A percentile compares a stretch with the other conserved stretches of the same genome.
phyloP scores from a whole-genome alignment of 2,329 filamentous ascomycete genomes.

The Dryadomyces quercus-mongolicae region DNA sequence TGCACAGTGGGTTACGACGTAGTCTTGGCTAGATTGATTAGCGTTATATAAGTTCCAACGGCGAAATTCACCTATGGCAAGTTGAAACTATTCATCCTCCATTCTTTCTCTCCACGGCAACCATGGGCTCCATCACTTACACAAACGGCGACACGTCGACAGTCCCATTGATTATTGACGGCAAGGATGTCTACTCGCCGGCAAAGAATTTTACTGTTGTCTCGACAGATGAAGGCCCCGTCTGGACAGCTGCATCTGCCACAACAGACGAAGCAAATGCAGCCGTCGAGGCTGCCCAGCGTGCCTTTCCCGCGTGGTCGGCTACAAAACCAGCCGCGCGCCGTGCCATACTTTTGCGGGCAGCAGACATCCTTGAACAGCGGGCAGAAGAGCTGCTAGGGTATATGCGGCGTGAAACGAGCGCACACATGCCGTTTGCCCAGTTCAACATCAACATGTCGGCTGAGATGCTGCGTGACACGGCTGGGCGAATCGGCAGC shows the following conservation, averaged over 20 bases:
- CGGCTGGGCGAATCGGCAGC: conserved; percentile 23
- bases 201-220: not conserved
- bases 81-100: not conserved
- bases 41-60: too few relatives aligned
- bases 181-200: not conserved
- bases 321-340: conserved; percentile 46
- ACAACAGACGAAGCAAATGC: conserved; percentile 16
- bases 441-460: conserved; percentile 27
- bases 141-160: not conserved
- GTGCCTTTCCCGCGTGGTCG: conserved; percentile 59
- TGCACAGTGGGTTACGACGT: too few relatives aligned
- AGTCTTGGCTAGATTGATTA: too few relatives aligned
- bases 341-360: conserved; percentile 58
- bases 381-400: conserved; percentile 47
- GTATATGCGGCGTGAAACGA: conserved; percentile 45
- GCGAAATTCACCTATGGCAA: too few relatives aligned
- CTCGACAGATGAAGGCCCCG: conserved; percentile 6
- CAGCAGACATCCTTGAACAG: conserved; percentile 49
- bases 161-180: not conserved
- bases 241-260: conserved; percentile 16
- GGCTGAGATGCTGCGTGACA: conserved; percentile 26
- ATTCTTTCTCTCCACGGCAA: not conserved
- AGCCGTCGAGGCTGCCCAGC: conserved; percentile 37
- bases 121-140: not conserved
- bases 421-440: conserved; percentile 24